These are phyloP conservation scores for Solanum pennellii DNA, from an alignment of 257 asterid species.

Conservation along the genomic window DNA sequence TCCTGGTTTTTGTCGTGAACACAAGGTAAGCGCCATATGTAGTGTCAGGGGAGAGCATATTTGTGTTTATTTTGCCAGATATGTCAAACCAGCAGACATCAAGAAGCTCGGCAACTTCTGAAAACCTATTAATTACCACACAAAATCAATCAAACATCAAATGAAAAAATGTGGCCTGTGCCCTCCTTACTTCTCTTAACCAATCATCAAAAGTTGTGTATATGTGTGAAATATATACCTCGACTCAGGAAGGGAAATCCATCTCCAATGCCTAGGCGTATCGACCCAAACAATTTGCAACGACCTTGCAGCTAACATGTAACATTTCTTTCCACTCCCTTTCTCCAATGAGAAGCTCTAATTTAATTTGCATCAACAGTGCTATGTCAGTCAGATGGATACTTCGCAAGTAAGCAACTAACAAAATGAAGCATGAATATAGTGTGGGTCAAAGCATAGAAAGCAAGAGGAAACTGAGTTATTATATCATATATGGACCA, in stretches of 20 bases:
- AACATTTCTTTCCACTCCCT: conserved; percentile 59
- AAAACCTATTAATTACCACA: neutral
- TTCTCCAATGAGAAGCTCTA: conserved; percentile 78
- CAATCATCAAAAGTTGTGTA: neutral
- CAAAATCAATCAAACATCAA: neutral
- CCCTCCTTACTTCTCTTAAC: neutral
- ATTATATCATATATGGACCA: neutral
- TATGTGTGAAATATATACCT: conserved; percentile 31
- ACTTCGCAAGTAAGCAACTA: neutral
- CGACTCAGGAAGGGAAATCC: conserved; percentile 39
- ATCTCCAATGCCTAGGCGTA: conserved; percentile 51
- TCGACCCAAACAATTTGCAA: conserved; percentile 52
- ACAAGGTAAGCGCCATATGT: conserved; percentile 68
- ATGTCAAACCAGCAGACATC: conserved; percentile 71
- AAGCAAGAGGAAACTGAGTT: neutral
- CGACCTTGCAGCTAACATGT: conserved; percentile 60
- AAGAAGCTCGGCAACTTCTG: conserved; percentile 15
- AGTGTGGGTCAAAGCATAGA: neutral
- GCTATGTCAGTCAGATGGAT: conserved; percentile 17
- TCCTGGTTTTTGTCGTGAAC: conserved; percentile 14
- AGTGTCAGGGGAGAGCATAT: conserved; percentile 45
- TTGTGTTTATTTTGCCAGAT: conserved; percentile 24
- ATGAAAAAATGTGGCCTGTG: neutral
- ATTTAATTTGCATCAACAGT: neutral
- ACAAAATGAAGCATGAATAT: neutral